Evolutionary conservation across 495 filamentous ascomycete species (phyloP).

Genomic region (Penicillium malachiteum): DNA sequence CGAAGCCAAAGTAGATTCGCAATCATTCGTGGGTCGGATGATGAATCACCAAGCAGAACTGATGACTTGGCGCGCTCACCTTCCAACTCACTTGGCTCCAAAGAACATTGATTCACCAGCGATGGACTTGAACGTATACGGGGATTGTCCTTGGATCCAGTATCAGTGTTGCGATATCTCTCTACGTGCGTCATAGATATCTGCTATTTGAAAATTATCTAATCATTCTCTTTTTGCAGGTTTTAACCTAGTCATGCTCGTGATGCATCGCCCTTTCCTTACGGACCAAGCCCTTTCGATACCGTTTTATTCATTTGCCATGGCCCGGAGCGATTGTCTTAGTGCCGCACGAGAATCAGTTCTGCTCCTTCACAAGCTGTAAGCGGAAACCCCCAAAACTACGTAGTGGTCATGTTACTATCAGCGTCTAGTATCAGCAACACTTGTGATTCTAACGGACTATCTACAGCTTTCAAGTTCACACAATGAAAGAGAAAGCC

Average conservation of each 20-base stretch:
- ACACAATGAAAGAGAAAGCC: no score
- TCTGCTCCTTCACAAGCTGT: background rate
- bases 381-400: no score
- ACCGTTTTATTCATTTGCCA: constrained; percentile 12
- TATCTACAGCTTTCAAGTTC: no score
- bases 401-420: no score
- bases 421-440: no score
- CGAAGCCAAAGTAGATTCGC: background rate
- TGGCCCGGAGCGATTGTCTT: constrained; percentile 11
- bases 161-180: constrained; percentile 11
- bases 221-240: constrained; percentile 1
- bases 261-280: constrained; percentile 15
- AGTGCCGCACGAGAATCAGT: constrained; percentile 11
- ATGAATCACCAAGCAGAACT: constrained; percentile 19
- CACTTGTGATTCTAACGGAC: no score
- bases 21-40: constrained; percentile 12
- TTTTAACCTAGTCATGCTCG: constrained; percentile 15
- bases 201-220: background rate
- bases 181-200: constrained; percentile 1
- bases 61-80: constrained; percentile 14
- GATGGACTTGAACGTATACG: background rate
- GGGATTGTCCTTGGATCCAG: constrained; percentile 2
- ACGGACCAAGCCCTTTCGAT: constrained; percentile 5
- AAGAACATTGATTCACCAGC: background rate
- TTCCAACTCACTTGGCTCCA: constrained; percentile 8